phyloP scores from a whole-genome alignment of 1,139 yeast genomes.

The Kurtzmaniella quercitrusa region DNA sequence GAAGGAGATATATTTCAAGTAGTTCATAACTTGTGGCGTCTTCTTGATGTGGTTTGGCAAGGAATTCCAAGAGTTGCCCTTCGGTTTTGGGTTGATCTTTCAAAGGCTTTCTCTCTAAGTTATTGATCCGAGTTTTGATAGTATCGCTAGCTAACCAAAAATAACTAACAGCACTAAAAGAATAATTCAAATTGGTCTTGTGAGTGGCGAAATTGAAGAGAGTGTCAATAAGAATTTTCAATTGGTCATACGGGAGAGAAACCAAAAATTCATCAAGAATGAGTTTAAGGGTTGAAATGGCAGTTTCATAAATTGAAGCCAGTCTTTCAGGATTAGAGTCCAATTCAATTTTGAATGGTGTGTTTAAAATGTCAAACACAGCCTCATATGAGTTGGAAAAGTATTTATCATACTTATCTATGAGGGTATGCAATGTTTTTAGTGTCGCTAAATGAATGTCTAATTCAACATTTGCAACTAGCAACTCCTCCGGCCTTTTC shows the following conservation, averaged over 20 bases:
- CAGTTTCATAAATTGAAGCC: constrained; percentile 1
- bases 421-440: constrained; percentile 59
- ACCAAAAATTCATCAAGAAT: constrained; percentile 81
- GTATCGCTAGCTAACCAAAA: constrained; percentile 90
- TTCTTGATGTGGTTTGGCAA: constrained; percentile 13
- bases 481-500: constrained; percentile 38
- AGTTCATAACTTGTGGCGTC: constrained; percentile 18
- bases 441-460: constrained; percentile 64
- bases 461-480: constrained; percentile 50
- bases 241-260: constrained; percentile 58
- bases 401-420: constrained; percentile 66
- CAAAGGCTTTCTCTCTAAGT: constrained; percentile 8
- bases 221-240: constrained; percentile 64
- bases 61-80: constrained; percentile 7
- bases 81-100: constrained; percentile 10
- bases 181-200: constrained; percentile 68
- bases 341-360: constrained; percentile 50
- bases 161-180: constrained; percentile 85
- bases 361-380: constrained; percentile 64
- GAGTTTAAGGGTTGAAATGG: constrained; percentile 62
- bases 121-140: constrained; percentile 34
- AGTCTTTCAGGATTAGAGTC: background rate
- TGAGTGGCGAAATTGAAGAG: constrained; percentile 71
- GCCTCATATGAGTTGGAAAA: constrained; percentile 62
- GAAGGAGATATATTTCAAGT: constrained; percentile 64